Evolutionary conservation across 441 rosid genomes (phyloP).

Genomic region (Populus hybrid): DNA sequence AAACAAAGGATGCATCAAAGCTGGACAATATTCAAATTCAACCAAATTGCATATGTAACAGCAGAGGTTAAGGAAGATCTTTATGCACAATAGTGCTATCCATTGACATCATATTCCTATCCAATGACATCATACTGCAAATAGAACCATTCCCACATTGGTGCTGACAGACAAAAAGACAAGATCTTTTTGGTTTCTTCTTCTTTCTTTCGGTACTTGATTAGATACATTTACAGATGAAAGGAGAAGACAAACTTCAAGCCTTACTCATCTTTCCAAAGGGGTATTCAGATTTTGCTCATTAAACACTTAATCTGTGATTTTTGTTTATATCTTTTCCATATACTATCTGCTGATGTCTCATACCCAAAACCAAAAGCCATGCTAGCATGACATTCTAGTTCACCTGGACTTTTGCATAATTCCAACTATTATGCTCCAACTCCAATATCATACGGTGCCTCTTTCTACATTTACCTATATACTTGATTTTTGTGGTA

Average conservation of each 20-base stretch:
- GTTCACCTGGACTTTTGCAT: background rate
- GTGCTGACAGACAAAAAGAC: background rate
- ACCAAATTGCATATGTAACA: background rate
- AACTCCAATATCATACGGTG: background rate
- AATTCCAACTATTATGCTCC: background rate
- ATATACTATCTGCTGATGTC: background rate
- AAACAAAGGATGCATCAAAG: background rate
- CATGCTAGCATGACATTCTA: background rate
- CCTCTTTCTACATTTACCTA: background rate
- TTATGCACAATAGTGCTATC: conserved; percentile 3
- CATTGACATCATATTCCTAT: background rate
- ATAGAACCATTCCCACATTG: background rate
- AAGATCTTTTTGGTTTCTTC: background rate
- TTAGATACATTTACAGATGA: background rate
- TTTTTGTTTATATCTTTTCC: background rate
- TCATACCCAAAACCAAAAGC: background rate
- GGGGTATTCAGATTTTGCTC: background rate
- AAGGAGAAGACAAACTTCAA: background rate
- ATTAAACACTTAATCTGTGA: background rate
- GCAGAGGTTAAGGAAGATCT: background rate
- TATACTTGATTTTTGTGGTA: background rate
- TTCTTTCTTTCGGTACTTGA: background rate
- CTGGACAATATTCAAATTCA: background rate
- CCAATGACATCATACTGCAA: background rate
- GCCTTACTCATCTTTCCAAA: background rate